phyloP scores from a whole-genome alignment of 2,329 filamentous ascomycete genomes.

The Madurella mycetomatis region DNA sequence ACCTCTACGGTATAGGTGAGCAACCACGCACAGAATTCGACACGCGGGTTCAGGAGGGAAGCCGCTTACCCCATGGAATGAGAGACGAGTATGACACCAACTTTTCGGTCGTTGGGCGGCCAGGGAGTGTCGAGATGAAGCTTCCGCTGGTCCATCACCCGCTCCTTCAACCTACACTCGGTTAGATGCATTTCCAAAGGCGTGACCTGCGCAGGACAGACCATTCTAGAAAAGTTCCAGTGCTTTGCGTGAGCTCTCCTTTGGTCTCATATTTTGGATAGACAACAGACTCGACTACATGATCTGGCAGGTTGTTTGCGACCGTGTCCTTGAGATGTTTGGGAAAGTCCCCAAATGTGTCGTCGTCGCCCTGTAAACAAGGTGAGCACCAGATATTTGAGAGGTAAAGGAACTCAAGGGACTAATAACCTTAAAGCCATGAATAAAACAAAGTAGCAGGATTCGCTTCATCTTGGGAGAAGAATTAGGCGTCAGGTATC shows the following conservation, averaged over 20 bases:
- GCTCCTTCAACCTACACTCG: constrained; percentile 64
- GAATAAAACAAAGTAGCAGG: constrained; percentile 64
- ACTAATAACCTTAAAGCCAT: no score
- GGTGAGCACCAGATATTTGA: no score
- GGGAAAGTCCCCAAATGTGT: constrained; percentile 66
- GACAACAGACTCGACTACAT: constrained; percentile 56
- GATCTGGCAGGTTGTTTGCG: constrained; percentile 53
- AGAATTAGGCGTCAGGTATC: no score
- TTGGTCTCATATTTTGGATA: constrained; percentile 72
- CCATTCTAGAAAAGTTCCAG: constrained; percentile 45
- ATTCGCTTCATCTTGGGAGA: constrained; percentile 42
- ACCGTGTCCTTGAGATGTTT: constrained; percentile 57
- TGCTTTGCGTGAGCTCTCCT: constrained; percentile 56
- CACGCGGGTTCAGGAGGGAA: neutral
- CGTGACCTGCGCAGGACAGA: constrained; percentile 21
- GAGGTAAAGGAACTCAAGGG: no score
- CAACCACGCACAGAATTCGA: neutral
- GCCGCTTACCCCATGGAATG: constrained; percentile 68
- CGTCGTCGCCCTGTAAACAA: constrained; percentile 53
- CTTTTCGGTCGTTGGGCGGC: constrained; percentile 74
- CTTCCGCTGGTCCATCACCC: constrained; percentile 73
- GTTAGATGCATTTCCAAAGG: neutral
- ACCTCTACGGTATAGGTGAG: constrained; percentile 43
- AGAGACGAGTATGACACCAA: constrained; percentile 73
- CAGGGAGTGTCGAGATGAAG: constrained; percentile 65